Base-by-base conservation (phyloP, 148 eudicot genomes). In the Agrostemma githago region DNA sequence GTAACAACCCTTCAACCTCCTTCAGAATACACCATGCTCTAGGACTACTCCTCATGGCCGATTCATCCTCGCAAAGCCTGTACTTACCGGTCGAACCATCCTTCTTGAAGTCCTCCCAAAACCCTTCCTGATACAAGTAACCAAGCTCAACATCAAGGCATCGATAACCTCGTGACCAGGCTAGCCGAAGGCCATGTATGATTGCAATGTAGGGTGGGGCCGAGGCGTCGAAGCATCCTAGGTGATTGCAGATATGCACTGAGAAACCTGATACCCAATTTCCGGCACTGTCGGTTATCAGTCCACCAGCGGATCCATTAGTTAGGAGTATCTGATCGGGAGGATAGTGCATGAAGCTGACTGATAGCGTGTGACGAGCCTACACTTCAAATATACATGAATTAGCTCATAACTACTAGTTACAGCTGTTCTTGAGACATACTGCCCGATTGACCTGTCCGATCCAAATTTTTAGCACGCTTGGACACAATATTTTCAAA, bases 91-190 rank as follows among this genome's bases (percentile, higher is more conserved):
- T 56, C 6, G 15, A 9, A 66, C 5, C 0, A 4, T 67, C 66
- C 21, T 42, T 11, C 37, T 39, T 12, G 48, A 75, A 75, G 61
- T 67, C 72, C 37, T 15, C 17, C 78, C 72, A 54, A 20, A 67
- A 56, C n/a, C 71, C 78, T 3, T 40, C 53, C 1, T 66, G 78
- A 44, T 46, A 75, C 26, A 58, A 1, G 53, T 54, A 67, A 15
- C 78, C 78, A 7, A 74, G 15, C 53, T 65, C n/a, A 43, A 74
- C 54, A 8, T 74, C 64, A 17, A 75, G 72, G 42, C 8, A 54
- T 39, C 78, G 63, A 8, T 56, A 41, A 8, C 72, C 72, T 6
- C 9, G 19, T 56, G 78, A 75, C 78, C 78, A 75, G 15, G 72
- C 78, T 46, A 75, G 66, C 1, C 42, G 8, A 41, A 75, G 78